Evolutionary conservation across 2,329 filamentous ascomycete genomes (phyloP), one percentile per base, ranked within the genome.

Genomic region (Aureobasidium sp.): DNA sequence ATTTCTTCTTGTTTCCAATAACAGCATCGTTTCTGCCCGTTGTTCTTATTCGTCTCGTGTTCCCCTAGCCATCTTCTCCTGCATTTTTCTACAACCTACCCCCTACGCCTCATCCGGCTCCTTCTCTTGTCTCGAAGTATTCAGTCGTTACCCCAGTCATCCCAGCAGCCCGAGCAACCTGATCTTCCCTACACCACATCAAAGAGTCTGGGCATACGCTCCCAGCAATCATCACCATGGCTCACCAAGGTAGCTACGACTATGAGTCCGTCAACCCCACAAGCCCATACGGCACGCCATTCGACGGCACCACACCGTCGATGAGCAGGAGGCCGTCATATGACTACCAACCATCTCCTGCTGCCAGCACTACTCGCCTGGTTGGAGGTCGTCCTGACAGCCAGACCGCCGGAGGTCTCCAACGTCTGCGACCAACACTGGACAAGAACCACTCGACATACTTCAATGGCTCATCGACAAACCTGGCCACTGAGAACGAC

Each of bases 11-110:
- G 60, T 62, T 62, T 56, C 49, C 60, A 53, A 62, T 62, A 62
- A 62, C 60, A 62, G 49, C 42, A 55, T 56, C 60, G 39, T 48
- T 39, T 44, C 31, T 27, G 34, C 34, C 25, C 20, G 37, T 51
- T 62, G 49, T 62, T 62, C 60, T 62, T 62, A 62, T 62, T 62
- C 60, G 60, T 53, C 60, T 60, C 45, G 45, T 60, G 45, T 60
- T 60, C 57, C 57, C 41, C 36, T 47, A 60, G 45, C 20, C 36
- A 41, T 31, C 31, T 59, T 51, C 57, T 60, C 57, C 45, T 60
- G 57, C 57, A 60, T 60, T 60, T 51, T 60, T 60, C 45, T 51
- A 37, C 31, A 22, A 31, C 20, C 14, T 31, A 36, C 55, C 55
- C 55, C 55, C 20, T 20, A 58, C 29, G 41, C 55, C 55, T 41